Evolutionary conservation across 2,329 filamentous ascomycete species (phyloP), one percentile per base, ranked within the genome.

Genomic region (Colletotrichum godetiae): DNA sequence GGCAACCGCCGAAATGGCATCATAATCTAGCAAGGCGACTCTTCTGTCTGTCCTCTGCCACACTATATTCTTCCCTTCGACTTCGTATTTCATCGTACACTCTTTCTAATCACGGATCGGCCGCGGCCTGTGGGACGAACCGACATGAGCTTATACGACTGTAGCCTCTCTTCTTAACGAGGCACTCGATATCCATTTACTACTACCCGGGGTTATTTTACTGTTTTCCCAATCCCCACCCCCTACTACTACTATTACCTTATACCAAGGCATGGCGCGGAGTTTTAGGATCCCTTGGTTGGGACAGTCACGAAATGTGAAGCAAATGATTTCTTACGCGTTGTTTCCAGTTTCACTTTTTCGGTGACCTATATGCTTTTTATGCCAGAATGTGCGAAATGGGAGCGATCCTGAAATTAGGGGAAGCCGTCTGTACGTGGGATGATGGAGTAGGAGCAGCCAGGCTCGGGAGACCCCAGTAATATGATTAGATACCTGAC

Each of bases 211-310:
- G 66, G 66, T 46, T 64, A 35, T 35, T 53, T 63, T 46, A 42
- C 66, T 42, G 29, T 63, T 42, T 19, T 57, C 29, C 61, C 35
- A 42, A 29, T 52, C 42, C 37, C 42, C 52, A 37, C 42, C 59
- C 57, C 52, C 27, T 24, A 55, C 67, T 65, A 69, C 59, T 60
- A 59, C 19, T 70, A 64, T 46, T 49, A 69, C 66, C 67, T 68
- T 73, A 75, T 73, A 75, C 72, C 74, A 73, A 68, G 74, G 68
- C 74, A 75, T 75, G 72, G 74, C 74, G 73, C 73, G 74, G 74
- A 72, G 74, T 75, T 72, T 56, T 49, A 67, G 71, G 64, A 60
- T 60, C 60, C 58, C 65, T 57, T 52, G 49, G 67, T 27, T 52
- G 68, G 56, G 67, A 67, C 49, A 63, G 33, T 69, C 64, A 73